These are phyloP conservation scores for Wickerhamiella australiensis DNA, from an alignment of 805 yeast species.

Conservation along the genomic window DNA sequence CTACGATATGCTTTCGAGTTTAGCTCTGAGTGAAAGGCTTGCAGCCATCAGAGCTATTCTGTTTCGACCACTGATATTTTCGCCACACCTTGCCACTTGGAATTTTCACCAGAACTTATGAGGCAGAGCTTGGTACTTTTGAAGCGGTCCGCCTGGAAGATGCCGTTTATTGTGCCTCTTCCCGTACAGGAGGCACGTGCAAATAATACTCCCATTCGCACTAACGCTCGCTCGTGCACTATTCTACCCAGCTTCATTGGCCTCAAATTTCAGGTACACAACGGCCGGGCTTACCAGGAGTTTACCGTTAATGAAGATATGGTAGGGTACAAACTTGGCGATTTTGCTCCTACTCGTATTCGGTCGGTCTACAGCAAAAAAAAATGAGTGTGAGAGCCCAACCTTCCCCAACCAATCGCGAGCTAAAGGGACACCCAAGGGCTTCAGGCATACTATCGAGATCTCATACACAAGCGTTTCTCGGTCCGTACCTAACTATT, in stretches of 20 bases:
- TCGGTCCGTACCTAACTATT: background rate
- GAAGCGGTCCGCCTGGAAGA: slow-evolving; percentile 36
- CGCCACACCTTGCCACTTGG: background rate
- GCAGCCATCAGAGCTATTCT: no score
- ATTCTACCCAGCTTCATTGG: slow-evolving; percentile 95
- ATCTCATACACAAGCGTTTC: no score
- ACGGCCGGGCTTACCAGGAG: slow-evolving; percentile 88
- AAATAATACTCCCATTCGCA: slow-evolving; percentile 76
- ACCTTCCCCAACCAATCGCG: no score
- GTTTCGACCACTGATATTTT: background rate
- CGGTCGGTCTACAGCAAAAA: slow-evolving; percentile 58
- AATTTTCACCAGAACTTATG: slow-evolving; percentile 21
- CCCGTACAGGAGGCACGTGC: slow-evolving; percentile 80
- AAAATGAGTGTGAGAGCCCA: slow-evolving; percentile 1
- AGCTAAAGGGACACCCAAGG: no score
- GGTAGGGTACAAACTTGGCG: slow-evolving; percentile 94
- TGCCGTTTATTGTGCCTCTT: slow-evolving; percentile 88
- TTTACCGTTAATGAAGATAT: slow-evolving; percentile 81
- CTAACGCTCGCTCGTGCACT: slow-evolving; percentile 93
- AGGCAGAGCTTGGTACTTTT: slow-evolving; percentile 26
- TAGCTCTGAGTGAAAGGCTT: no score
- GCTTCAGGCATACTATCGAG: no score
- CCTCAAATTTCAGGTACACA: slow-evolving; percentile 84
- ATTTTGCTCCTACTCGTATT: slow-evolving; percentile 89
- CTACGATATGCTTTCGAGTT: background rate